phyloP scores from a whole-genome alignment of 371 early-diverging fungal genomes.

The Mortierella sp. region DNA sequence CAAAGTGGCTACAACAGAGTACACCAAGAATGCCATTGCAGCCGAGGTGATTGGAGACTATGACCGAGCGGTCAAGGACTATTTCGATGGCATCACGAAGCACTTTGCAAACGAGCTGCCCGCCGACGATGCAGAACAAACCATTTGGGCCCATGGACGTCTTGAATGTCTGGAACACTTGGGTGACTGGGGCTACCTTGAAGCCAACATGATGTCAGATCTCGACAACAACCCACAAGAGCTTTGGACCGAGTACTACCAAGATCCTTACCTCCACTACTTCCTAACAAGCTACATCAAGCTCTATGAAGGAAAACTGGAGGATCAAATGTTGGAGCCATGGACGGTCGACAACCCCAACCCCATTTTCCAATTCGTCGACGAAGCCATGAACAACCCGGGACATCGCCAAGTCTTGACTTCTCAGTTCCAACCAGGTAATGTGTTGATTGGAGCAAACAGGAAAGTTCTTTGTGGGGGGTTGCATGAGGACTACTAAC shows the following conservation, averaged over 20 bases:
- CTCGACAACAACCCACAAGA: constrained; percentile 54
- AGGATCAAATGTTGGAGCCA: constrained; percentile 53
- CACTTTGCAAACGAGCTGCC: constrained; percentile 47
- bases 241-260: constrained; percentile 65
- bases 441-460: background rate
- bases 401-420: constrained; percentile 53
- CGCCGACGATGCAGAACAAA: constrained; percentile 57
- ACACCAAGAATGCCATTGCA: constrained; percentile 65
- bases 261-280: constrained; percentile 63
- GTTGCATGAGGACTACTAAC: too few species aligned
- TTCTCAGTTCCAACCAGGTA: constrained; percentile 64
- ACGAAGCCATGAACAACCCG: constrained; percentile 58
- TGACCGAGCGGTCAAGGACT: constrained; percentile 62
- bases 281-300: constrained; percentile 69
- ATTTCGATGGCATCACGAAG: constrained; percentile 56
- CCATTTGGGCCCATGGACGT: constrained; percentile 66
- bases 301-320: constrained; percentile 55
- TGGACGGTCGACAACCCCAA: constrained; percentile 65
- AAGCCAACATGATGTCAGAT: constrained; percentile 55
- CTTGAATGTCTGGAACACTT: constrained; percentile 71
- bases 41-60: constrained; percentile 70
- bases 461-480: background rate
- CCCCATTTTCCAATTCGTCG: constrained; percentile 63
- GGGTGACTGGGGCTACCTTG: constrained; percentile 72
- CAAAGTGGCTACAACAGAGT: constrained; percentile 59